Base-by-base conservation (phyloP, 495 filamentous ascomycete genomes). In the Neurospora sp. region DNA sequence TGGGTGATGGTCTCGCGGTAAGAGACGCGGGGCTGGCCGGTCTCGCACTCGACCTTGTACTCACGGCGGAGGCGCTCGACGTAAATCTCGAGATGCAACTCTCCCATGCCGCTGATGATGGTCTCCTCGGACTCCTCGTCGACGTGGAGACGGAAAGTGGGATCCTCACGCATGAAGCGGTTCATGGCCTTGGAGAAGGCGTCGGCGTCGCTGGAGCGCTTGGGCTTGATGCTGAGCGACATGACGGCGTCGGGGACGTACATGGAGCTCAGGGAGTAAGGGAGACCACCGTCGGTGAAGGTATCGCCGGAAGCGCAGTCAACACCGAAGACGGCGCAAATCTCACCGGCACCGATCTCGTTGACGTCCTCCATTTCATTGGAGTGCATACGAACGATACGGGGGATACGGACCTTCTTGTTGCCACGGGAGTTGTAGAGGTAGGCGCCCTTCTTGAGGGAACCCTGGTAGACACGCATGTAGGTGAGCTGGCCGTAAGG, bases 161-260 rank as follows among this genome's bases (percentile, higher is more conserved):
- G 96, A 76, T 99, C 96, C 83, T 99, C 96, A 71, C 96, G 89
- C 85, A 98, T 96, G 90, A 99, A 99, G 75, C 96, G 93, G 76
- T 94, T 93, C 89, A 99, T 98, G 76, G 96, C 96, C 86, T 98
- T 99, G 76, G 90, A 93, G 88, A 99, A 99, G 85, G 96, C 97
- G 81, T 92, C 88, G 42, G 89, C 89, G 78, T 99, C 96, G 82
- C 94, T 97, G 82, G 87, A 94, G 78, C 93, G 89, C 85, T 98
- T 98, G 68, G 96, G 96, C 82, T 94, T 95, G 86, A 99, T 98
- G 69, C 93, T 97, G 69, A 98, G 90, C 12, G 94, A 97, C 78
- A 99, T 98, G 83, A 99, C 96, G 41, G 96, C 93, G 81, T 99
- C 96, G 12, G 96, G 96, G 69, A 99, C 96, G 82, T 92, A 98